Base-by-base conservation (phyloP, 441 rosid genomes). In the Pelargonium citronellum region DNA sequence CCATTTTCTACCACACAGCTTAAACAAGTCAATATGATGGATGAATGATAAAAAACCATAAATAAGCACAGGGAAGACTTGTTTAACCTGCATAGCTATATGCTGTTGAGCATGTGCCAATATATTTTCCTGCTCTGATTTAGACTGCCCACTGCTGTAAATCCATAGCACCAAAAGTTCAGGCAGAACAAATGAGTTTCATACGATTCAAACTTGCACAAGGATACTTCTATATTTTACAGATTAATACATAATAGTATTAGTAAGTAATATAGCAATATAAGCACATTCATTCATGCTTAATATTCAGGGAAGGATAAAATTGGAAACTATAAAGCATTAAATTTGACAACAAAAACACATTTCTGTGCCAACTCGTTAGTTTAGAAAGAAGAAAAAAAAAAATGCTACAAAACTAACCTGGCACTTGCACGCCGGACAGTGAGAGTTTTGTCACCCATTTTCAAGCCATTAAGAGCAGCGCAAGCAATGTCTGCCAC, bases 401-500 rank as follows among this genome's bases (percentile, higher is more conserved):
- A 55, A 8, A 55, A 7, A 55, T 15, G 20, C 24, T 55, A 55
- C 39, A 73, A 68, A 12, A 69, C 69, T 24, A 64, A 74, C 77
- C 75, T 76, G 63, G 73, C 69, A 63, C 76, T 75, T 19, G 81
- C 81, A 62, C 81, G 81, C 27, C 79, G 68, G 22, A 79, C 81
- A 9, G 79, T 79, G 49, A 75, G 73, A 53, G 81, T 79, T 63
- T 79, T 79, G 67, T 79, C 81, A 7, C 81, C 81, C 81, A 79
- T 75, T 69, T 79, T 75, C 68, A 79, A 70, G 64, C 81, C 81
- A 75, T 79, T 79, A 6, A 79, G 76, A 66, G 81, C 81, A 37
- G 81, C 81, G 72, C 81, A 79, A 16, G 81, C 81, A 19, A 79
- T 71, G 75, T 79, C 81, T 39, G 78, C 75, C 27, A 79, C 81